Percentiles rank a stretch among this genome's conserved stretches.
Conservation (phyloP, 164 flowering plant genomes). For the Annona squamosa region DNA sequence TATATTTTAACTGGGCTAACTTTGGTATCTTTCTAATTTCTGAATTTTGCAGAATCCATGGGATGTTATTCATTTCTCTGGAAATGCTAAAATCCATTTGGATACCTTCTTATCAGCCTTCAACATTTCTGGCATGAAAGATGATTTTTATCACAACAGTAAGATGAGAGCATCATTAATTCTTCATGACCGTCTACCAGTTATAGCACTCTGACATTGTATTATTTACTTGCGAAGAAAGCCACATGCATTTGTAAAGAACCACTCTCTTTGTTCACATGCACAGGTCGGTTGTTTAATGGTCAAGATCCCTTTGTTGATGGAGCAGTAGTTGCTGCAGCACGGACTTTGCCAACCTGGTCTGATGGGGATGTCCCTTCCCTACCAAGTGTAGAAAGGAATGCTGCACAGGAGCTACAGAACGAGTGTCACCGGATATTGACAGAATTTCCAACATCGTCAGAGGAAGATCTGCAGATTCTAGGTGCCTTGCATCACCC, state of each 20-base stretch:
- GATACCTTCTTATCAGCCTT: conserved; percentile 91
- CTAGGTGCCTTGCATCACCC: conserved; percentile 42
- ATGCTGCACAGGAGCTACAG: conserved; percentile 68
- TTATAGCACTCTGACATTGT: neutral
- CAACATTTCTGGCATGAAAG: conserved; percentile 79
- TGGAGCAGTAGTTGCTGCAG: conserved; percentile 94
- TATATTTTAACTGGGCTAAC: neutral
- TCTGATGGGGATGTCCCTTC: conserved; percentile 83
- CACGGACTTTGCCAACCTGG: conserved; percentile 91
- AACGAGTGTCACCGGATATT: conserved; percentile 82
- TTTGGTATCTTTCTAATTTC: neutral
- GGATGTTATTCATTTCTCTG: conserved; percentile 73
- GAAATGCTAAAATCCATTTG: conserved; percentile 62
- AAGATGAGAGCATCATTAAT: conserved; percentile 32
- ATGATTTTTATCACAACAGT: conserved; percentile 81
- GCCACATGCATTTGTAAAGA: neutral
- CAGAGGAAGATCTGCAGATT: conserved; percentile 65
- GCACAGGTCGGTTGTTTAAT: conserved; percentile 47
- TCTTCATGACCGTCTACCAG: conserved; percentile 2
- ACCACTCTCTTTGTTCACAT: conserved; percentile 6
- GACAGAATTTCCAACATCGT: conserved; percentile 66
- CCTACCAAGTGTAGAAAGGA: conserved; percentile 70
- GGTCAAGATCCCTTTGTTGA: conserved; percentile 63
- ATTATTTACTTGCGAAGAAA: neutral
- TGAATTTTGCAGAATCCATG: conserved; percentile 77